phyloP scores from a whole-genome alignment of 768 basidiomycete genomes.

The Rhodotorula sphaerocarpa region DNA sequence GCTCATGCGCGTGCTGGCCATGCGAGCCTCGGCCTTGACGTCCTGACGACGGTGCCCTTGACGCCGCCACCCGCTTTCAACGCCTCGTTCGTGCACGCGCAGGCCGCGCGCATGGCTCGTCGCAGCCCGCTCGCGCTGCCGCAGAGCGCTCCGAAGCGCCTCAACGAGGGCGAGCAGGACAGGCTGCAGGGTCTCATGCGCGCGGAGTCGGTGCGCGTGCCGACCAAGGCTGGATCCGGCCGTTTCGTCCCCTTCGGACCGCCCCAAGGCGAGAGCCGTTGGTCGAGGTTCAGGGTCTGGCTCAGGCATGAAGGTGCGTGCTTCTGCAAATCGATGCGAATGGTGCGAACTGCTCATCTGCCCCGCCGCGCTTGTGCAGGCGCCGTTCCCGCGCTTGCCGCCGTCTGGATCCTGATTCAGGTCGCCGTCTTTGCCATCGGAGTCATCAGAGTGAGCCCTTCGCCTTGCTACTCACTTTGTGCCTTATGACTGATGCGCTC shows the following conservation, averaged over 20 bases:
- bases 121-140: neutral
- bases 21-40: neutral
- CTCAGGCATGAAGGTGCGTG: slow-evolving; percentile 78
- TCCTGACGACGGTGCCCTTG: neutral
- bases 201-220: slow-evolving; percentile 46
- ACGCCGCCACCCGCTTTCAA: no score
- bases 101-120: neutral
- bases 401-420: slow-evolving; percentile 75
- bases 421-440: slow-evolving; percentile 68
- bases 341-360: no score
- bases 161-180: slow-evolving; percentile 72
- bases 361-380: neutral
- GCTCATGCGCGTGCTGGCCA: no score
- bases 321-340: no score
- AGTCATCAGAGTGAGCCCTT: slow-evolving; percentile 51
- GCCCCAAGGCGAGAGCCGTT: slow-evolving; percentile 35
- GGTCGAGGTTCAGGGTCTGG: slow-evolving; percentile 61
- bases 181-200: slow-evolving; percentile 79
- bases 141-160: slow-evolving; percentile 25
- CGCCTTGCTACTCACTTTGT: fast-evolving
- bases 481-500: slow-evolving; percentile 3
- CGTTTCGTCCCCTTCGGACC: no score
- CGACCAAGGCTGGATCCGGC: no score
- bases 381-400: slow-evolving; percentile 46
- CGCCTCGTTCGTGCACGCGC: neutral